Evolutionary conservation across 257 asterid species (phyloP).

Genomic region (Solanum bulbocastanum): DNA sequence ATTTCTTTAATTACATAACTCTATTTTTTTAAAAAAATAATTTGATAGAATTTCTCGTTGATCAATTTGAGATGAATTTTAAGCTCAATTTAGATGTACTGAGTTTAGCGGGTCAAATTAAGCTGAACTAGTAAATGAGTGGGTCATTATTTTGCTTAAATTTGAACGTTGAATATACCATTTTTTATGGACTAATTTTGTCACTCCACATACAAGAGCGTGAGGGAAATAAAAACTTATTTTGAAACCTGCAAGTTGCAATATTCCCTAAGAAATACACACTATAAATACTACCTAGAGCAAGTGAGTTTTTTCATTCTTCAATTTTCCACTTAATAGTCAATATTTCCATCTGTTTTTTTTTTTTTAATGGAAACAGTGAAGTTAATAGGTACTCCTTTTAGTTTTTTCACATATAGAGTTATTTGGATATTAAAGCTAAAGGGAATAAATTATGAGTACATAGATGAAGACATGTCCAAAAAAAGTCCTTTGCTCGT

Average conservation of each 20-base stretch:
- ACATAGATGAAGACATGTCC: background rate
- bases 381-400: background rate
- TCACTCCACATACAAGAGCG: background rate
- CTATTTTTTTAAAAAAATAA: background rate
- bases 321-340: background rate
- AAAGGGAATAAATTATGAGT: background rate
- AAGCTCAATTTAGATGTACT: background rate
- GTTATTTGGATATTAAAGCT: background rate
- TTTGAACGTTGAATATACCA: accelerated
- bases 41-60: background rate
- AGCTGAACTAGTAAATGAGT: background rate
- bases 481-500: background rate
- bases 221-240: background rate
- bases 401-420: background rate
- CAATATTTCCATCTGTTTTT: background rate
- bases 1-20: no score
- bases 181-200: background rate
- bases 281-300: background rate
- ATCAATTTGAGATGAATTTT: background rate
- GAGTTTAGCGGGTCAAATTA: background rate
- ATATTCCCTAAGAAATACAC: background rate
- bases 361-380: background rate
- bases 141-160: background rate
- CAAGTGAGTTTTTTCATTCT: background rate
- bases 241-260: background rate